Conservation (phyloP, 805 yeast species). For the Jamesozyma spencerorum region DNA sequence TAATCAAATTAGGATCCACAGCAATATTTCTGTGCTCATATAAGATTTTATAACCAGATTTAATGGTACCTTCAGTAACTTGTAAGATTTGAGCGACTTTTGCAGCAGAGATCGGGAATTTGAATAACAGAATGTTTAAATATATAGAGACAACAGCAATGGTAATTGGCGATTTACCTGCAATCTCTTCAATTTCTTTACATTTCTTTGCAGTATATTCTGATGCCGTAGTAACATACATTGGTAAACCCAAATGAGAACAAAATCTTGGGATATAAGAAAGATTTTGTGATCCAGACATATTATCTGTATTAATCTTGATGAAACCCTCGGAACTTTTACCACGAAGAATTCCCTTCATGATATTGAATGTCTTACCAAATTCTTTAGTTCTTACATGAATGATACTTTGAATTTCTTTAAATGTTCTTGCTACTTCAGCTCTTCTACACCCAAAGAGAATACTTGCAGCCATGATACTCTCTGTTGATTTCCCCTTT, state of each 20-base stretch:
- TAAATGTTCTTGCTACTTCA: slow-evolving; percentile 86
- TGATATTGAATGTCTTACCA: slow-evolving; percentile 80
- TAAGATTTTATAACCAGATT: slow-evolving; percentile 78
- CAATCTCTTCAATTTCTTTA: slow-evolving; percentile 85
- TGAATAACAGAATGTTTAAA: slow-evolving; percentile 85
- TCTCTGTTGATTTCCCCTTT: slow-evolving; percentile 85
- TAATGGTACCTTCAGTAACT: slow-evolving; percentile 94
- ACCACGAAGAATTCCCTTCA: slow-evolving; percentile 55
- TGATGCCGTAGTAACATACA: slow-evolving; percentile 83
- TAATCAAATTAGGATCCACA: slow-evolving; percentile 33
- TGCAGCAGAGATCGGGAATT: slow-evolving; percentile 62
- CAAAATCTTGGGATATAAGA: slow-evolving; percentile 93
- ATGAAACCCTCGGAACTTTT: slow-evolving; percentile 33
- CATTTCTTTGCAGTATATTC: slow-evolving; percentile 86
- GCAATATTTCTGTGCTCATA: slow-evolving; percentile 63
- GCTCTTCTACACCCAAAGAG: slow-evolving; percentile 92
- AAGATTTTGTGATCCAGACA: slow-evolving; percentile 78
- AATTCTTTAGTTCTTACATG: slow-evolving; percentile 90
- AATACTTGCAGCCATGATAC: slow-evolving; percentile 94
- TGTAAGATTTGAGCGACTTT: slow-evolving; percentile 88
- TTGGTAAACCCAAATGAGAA: slow-evolving; percentile 81
- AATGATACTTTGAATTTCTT: slow-evolving; percentile 91
- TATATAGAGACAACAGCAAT: slow-evolving; percentile 96
- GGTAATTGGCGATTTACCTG: slow-evolving; percentile 94
- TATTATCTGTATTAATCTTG: slow-evolving; percentile 36